Evolutionary conservation across 345 rosid genomes (phyloP).

Genomic region (Acer yangbiense): DNA sequence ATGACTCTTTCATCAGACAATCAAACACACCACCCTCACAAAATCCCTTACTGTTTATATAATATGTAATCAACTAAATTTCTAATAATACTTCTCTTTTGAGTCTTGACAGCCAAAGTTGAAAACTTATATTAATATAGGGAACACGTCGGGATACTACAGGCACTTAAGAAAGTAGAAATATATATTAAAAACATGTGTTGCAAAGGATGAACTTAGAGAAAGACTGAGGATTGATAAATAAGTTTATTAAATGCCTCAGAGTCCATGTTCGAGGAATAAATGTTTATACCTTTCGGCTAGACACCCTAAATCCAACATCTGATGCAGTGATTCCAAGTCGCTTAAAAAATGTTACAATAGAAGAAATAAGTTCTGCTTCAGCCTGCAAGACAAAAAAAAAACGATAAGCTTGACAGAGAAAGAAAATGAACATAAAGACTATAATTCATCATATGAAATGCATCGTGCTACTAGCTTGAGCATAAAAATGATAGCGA

Average conservation of each 20-base stretch:
- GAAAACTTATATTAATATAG: neutral
- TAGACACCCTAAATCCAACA: constrained; percentile 90
- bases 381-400: constrained; percentile 59
- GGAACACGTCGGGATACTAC: neutral
- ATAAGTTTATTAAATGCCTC: neutral
- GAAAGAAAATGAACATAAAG: constrained; percentile 3
- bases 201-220: neutral
- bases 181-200: neutral
- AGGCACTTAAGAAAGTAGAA: neutral
- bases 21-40: neutral
- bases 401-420: neutral
- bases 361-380: constrained; percentile 89
- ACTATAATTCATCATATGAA: constrained; percentile 4
- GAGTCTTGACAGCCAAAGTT: neutral
- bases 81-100: neutral
- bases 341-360: constrained; percentile 76
- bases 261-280: neutral
- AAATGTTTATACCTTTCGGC: constrained; percentile 72
- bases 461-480: neutral
- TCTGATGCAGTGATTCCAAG: constrained; percentile 83
- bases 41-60: neutral
- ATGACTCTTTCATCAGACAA: neutral
- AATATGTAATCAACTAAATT: neutral
- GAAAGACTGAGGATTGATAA: neutral
- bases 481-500: neutral